These are phyloP conservation scores for Ampelocalamus luodianensis DNA, from an alignment of 176 grass and related monocot genomes.

Conservation along the genomic window DNA sequence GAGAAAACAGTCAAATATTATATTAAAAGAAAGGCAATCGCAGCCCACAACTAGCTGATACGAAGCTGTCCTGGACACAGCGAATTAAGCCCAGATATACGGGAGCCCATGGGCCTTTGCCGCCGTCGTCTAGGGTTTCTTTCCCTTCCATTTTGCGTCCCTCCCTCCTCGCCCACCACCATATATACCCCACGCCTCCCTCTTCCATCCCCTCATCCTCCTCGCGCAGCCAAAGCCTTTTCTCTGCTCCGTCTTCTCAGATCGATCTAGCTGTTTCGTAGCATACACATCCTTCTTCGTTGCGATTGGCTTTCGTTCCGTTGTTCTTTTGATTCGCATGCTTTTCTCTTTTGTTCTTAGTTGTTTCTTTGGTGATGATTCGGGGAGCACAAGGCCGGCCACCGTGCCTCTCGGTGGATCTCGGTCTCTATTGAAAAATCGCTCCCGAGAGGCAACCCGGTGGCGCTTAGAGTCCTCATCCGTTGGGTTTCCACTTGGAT, in stretches of 20 bases:
- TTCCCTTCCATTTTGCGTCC: not conserved
- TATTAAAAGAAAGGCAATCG: too few species aligned
- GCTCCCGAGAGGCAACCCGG: conserved; percentile 46
- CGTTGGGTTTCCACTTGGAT: conserved; percentile 35
- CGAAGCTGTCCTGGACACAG: not conserved
- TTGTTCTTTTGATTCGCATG: not conserved
- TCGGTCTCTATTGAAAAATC: not conserved
- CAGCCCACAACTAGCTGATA: too few species aligned
- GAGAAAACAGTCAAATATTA: too few species aligned
- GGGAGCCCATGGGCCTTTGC: not conserved
- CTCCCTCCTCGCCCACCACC: not conserved
- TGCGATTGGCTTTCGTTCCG: too few species aligned
- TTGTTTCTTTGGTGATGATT: not conserved
- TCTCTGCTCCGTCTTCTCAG: not conserved
- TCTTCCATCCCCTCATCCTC: not conserved
- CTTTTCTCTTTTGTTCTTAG: not conserved
- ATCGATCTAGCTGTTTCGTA: not conserved
- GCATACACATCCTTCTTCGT: not conserved
- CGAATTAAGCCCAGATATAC: not conserved
- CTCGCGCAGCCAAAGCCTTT: not conserved
- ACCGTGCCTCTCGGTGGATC: conserved; percentile 14
- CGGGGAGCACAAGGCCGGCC: conserved; percentile 30
- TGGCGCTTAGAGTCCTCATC: conserved; percentile 69
- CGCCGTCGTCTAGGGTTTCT: not conserved
- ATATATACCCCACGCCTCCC: not conserved